These are phyloP conservation scores for Trichosporon coremiiforme DNA, from an alignment of 1,284 basidiomycete genomes.

Conservation along the genomic window DNA sequence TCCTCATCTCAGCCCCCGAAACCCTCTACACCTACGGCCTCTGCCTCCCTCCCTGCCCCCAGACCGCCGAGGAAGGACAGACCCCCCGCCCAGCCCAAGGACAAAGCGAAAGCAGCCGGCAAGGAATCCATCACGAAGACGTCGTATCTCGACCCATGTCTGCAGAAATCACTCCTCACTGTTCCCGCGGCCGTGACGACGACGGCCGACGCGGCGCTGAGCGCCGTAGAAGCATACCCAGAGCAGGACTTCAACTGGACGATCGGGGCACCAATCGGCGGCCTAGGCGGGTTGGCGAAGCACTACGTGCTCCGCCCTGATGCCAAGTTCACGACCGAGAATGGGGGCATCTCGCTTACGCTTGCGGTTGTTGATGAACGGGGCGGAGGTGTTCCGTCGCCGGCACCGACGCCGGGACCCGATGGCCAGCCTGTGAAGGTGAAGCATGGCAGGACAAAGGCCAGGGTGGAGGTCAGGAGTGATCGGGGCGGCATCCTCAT, in stretches of 20 bases:
- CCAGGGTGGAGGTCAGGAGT: slow-evolving; percentile 42
- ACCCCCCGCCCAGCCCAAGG: slow-evolving; percentile 12
- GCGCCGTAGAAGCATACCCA: slow-evolving; percentile 28
- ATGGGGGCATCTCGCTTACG: slow-evolving; percentile 42
- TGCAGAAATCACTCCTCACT: slow-evolving; percentile 32
- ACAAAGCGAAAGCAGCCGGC: slow-evolving; percentile 21
- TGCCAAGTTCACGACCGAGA: slow-evolving; percentile 41
- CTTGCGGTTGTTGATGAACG: slow-evolving; percentile 44
- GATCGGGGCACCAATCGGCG: slow-evolving; percentile 49
- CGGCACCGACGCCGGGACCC: background rate
- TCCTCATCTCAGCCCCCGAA: background rate
- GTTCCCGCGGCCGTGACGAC: slow-evolving; percentile 42
- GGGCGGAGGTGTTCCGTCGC: slow-evolving; percentile 10
- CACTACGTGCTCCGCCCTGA: slow-evolving; percentile 45
- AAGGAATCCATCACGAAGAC: slow-evolving; percentile 44
- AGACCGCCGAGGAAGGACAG: background rate
- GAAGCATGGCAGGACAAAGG: slow-evolving; percentile 43
- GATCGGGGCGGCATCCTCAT: slow-evolving; percentile 45
- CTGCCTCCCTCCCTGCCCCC: background rate
- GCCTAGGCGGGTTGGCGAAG: slow-evolving; percentile 43
- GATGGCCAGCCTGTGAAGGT: slow-evolving; percentile 26
- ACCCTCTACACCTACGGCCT: background rate
- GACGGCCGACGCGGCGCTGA: slow-evolving; percentile 41
- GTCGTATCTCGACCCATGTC: slow-evolving; percentile 46
- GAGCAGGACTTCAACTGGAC: slow-evolving; percentile 36